Evolutionary conservation across 2,329 filamentous ascomycete genomes (phyloP).

Genomic region (Botrytis fabae): DNA sequence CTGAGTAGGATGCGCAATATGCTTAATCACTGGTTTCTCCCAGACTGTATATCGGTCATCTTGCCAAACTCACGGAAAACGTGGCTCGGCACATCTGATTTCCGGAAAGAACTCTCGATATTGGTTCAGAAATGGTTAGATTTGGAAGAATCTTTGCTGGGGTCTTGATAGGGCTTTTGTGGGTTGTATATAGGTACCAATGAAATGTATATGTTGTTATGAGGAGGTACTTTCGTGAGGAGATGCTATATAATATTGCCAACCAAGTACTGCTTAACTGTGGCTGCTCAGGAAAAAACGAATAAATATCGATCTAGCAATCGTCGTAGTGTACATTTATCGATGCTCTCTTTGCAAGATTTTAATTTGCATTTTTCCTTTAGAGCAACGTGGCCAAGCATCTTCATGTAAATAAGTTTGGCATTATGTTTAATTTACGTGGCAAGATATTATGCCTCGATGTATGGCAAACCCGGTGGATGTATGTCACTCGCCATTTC

Average conservation of each 20-base stretch:
- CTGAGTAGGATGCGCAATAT: background rate
- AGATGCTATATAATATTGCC: background rate
- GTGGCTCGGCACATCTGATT: background rate
- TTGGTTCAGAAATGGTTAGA: constrained; percentile 20
- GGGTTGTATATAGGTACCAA: background rate
- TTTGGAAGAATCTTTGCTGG: constrained; percentile 9
- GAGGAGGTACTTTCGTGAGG: background rate
- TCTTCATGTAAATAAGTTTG: background rate
- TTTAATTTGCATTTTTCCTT: background rate
- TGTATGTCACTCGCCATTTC: background rate
- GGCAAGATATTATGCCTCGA: background rate
- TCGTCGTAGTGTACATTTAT: background rate
- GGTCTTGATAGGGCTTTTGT: background rate
- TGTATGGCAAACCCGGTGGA: background rate
- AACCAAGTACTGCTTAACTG: background rate
- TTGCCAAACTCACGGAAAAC: constrained; percentile 7
- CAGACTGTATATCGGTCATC: background rate
- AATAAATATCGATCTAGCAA: background rate
- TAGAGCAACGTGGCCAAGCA: background rate
- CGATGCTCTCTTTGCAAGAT: background rate
- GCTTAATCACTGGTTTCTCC: constrained; percentile 1
- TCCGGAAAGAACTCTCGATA: background rate
- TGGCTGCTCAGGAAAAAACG: background rate
- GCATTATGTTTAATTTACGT: background rate
- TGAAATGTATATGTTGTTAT: background rate